Evolutionary conservation across 192 early-diverging fungal species (phyloP).

Genomic region (Dissophora globulifera): DNA sequence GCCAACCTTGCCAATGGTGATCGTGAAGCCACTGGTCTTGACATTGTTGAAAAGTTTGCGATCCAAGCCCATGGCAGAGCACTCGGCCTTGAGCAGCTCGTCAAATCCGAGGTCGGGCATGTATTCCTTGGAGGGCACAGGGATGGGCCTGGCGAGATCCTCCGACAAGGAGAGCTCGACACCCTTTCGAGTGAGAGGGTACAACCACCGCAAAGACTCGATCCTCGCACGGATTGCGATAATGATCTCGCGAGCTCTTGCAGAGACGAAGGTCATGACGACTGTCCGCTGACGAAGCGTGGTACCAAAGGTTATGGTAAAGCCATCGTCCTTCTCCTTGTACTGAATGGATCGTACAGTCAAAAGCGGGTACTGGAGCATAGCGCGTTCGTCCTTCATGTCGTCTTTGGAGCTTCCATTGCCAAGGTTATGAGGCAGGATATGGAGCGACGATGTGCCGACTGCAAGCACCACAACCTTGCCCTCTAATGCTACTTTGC

Average conservation of each 20-base stretch:
- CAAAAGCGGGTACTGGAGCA: slow-evolving; percentile 40
- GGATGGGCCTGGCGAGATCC: slow-evolving; percentile 25
- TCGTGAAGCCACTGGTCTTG: slow-evolving; percentile 15
- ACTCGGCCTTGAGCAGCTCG: slow-evolving; percentile 32
- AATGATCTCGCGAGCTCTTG: slow-evolving; percentile 41
- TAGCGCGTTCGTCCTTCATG: slow-evolving; percentile 48
- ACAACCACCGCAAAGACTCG: slow-evolving; percentile 46
- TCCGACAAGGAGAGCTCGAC: slow-evolving; percentile 39
- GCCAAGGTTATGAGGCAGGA: slow-evolving; percentile 45
- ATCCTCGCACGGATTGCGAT: slow-evolving; percentile 43
- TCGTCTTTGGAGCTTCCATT: slow-evolving; percentile 47
- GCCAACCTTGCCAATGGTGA: slow-evolving; percentile 11
- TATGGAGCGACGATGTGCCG: slow-evolving; percentile 22
- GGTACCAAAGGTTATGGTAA: slow-evolving; percentile 40
- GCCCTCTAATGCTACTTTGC: slow-evolving; percentile 37
- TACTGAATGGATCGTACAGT: slow-evolving; percentile 38
- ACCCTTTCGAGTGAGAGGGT: slow-evolving; percentile 40
- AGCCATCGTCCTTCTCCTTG: slow-evolving; percentile 41
- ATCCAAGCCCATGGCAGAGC: slow-evolving; percentile 29
- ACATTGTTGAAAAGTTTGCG: slow-evolving; percentile 31
- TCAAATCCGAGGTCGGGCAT: slow-evolving; percentile 43
- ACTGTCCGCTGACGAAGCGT: slow-evolving; percentile 46
- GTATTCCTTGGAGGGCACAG: slow-evolving; percentile 41
- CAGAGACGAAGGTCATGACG: slow-evolving; percentile 41
- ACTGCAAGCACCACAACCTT: slow-evolving; percentile 37